These are phyloP conservation scores for Dictyostelium capitatum DNA, from an alignment of 78 protist species.

Conservation along the genomic window DNA sequence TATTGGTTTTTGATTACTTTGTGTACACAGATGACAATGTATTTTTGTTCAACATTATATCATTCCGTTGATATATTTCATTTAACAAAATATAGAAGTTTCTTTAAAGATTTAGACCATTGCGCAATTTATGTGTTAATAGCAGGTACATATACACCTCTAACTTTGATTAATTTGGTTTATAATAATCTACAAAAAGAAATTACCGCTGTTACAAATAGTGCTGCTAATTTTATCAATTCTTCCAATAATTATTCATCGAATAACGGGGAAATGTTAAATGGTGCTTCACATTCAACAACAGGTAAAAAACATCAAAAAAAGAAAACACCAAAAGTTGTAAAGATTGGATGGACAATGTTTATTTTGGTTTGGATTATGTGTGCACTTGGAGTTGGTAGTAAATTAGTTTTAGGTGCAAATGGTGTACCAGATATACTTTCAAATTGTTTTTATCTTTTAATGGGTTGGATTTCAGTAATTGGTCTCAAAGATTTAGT, in stretches of 20 bases:
- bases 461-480: constrained; percentile 70
- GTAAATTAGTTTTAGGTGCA: constrained; percentile 68
- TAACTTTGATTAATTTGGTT: constrained; percentile 54
- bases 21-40: constrained; percentile 66
- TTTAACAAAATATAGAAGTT: constrained; percentile 1
- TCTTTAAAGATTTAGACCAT: constrained; percentile 70
- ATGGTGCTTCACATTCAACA: neutral
- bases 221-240: neutral
- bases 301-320: neutral
- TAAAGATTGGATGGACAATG: constrained; percentile 67
- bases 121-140: constrained; percentile 70
- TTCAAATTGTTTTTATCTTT: constrained; percentile 51
- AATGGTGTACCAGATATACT: constrained; percentile 47
- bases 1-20: neutral
- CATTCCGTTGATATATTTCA: constrained; percentile 65
- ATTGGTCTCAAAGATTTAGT: constrained; percentile 57
- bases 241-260: neutral
- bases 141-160: constrained; percentile 76
- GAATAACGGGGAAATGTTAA: neutral
- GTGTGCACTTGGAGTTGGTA: constrained; percentile 56
- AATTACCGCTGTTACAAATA: neutral
- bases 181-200: constrained; percentile 25
- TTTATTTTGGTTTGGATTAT: constrained; percentile 62
- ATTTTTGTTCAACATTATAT: constrained; percentile 69
- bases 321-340: constrained; percentile 35